Conservation (phyloP, 441 rosid genomes). For the Populus hybrid region DNA sequence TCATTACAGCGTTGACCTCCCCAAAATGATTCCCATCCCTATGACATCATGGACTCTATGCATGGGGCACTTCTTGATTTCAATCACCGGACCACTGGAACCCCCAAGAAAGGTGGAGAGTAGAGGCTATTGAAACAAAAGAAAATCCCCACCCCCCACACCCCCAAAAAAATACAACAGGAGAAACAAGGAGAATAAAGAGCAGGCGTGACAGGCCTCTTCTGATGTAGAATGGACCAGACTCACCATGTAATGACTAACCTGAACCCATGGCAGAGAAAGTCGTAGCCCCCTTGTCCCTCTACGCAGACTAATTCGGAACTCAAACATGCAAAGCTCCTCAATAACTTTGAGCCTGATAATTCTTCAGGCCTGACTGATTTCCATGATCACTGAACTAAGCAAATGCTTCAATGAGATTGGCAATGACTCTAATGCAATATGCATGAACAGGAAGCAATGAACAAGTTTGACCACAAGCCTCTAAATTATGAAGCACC, state of each 20-base stretch:
- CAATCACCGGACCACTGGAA: constrained; percentile 7
- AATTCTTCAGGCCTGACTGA: constrained; percentile 5
- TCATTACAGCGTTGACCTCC: constrained; percentile 19
- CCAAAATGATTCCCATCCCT: neutral
- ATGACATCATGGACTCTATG: neutral
- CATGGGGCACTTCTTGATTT: constrained; percentile 17
- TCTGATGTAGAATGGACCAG: constrained; percentile 24
- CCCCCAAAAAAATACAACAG: neutral
- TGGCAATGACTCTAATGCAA: constrained; percentile 15
- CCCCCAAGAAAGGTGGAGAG: neutral
- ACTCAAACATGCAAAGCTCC: constrained; percentile 18
- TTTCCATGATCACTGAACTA: constrained; percentile 24
- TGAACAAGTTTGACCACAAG: constrained; percentile 8
- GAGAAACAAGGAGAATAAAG: neutral
- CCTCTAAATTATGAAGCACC: constrained; percentile 36
- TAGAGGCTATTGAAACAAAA: neutral
- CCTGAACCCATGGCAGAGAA: constrained; percentile 12
- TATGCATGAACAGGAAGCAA: constrained; percentile 21
- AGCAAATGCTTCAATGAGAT: constrained; percentile 18
- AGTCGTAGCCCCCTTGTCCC: constrained; percentile 6
- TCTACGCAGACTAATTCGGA: neutral
- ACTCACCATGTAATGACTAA: constrained; percentile 5
- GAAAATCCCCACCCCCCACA: no score
- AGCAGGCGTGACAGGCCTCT: constrained; percentile 10
- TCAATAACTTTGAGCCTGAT: constrained; percentile 1